Evolutionary conservation across 148 eudicot genomes (phyloP).

Genomic region (Diospyros kaki): DNA sequence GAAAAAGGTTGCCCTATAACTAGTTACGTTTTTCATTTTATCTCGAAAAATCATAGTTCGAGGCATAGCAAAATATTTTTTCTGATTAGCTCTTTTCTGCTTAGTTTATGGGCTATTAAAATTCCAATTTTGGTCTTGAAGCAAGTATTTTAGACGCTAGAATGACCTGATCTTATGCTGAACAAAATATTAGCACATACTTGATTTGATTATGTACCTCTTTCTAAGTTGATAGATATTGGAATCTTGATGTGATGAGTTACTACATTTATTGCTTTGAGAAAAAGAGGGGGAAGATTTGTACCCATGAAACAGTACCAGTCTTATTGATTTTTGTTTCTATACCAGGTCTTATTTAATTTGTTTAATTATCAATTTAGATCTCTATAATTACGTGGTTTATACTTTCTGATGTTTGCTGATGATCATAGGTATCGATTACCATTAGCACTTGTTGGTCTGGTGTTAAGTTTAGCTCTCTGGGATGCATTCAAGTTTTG

Average conservation of each 20-base stretch:
- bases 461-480: conserved; percentile 64
- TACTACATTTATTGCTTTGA: background rate
- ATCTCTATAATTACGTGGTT: background rate
- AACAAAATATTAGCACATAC: background rate
- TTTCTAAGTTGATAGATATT: background rate
- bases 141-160: background rate
- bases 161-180: background rate
- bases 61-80: background rate
- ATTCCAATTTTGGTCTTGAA: background rate
- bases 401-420: conserved; percentile 1
- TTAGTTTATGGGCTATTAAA: background rate
- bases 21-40: too few relatives aligned
- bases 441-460: conserved; percentile 79
- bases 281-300: background rate
- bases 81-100: background rate
- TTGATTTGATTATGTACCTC: background rate
- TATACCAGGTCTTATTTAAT: background rate
- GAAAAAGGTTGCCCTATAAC: too few relatives aligned
- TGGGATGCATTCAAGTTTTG: conserved; percentile 71
- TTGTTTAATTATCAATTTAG: background rate
- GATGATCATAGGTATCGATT: conserved; percentile 62
- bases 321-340: background rate
- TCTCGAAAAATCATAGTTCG: too few relatives aligned
- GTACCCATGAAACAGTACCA: background rate
- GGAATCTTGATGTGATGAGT: background rate